A percentile compares a stretch with the other conserved stretches of the same genome.
phyloP scores from a whole-genome alignment of 345 rosid species.

The Syzygium jambos region DNA sequence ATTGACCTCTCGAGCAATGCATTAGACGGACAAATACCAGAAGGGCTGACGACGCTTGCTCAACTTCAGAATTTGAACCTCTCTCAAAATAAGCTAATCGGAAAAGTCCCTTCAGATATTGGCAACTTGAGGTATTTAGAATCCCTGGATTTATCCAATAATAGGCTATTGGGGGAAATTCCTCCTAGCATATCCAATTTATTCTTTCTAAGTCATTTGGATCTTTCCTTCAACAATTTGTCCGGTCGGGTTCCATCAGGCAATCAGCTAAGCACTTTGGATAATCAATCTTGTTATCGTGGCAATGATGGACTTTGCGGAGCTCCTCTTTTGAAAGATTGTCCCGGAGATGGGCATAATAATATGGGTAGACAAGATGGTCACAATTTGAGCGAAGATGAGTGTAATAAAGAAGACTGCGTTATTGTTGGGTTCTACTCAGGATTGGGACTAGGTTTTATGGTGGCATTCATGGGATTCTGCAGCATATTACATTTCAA shows the following conservation, averaged over 20 bases:
- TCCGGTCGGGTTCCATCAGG: background rate
- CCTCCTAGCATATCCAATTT: background rate
- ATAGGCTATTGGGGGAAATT: background rate
- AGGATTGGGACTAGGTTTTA: background rate
- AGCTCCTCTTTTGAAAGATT: background rate
- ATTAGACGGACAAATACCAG: background rate
- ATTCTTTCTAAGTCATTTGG: background rate
- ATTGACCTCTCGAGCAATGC: background rate
- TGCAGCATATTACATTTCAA: background rate
- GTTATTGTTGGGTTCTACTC: background rate
- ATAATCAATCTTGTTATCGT: fast-evolving
- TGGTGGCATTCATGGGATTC: background rate
- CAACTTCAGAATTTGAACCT: background rate
- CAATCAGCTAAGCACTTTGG: background rate
- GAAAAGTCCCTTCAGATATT: background rate
- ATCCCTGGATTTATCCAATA: background rate
- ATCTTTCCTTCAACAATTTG: background rate
- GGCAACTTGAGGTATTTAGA: background rate
- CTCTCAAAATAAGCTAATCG: background rate
- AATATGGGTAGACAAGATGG: fast-evolving
- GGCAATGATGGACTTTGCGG: background rate
- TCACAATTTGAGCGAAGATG: background rate
- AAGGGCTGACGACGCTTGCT: background rate
- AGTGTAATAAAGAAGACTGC: background rate
- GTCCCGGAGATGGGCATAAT: fast-evolving